A percentile compares a stretch with the other conserved stretches of the same genome.
Conservation (phyloP, 495 filamentous ascomycete genomes). For the Hyaloscypha bicolor region DNA sequence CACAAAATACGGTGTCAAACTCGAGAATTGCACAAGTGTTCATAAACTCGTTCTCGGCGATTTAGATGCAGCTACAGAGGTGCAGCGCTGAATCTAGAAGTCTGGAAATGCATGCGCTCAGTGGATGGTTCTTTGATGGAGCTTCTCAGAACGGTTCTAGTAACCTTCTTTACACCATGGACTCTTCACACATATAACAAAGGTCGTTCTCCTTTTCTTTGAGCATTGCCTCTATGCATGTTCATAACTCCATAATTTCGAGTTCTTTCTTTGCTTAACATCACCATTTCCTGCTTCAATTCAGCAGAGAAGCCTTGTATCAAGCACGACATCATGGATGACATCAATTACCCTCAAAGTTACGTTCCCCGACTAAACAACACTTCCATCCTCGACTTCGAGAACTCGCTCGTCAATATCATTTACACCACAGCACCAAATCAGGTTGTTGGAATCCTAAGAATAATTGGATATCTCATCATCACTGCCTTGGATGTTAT, state of each 20-base stretch:
- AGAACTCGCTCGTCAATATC: not conserved
- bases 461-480: not conserved
- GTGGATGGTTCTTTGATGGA: not conserved
- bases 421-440: not conserved
- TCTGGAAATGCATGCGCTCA: not conserved
- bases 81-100: not conserved
- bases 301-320: not conserved
- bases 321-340: not conserved
- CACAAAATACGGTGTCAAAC: too few relatives aligned
- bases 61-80: not conserved
- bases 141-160: not conserved
- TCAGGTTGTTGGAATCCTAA: not conserved
- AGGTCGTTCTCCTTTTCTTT: not conserved
- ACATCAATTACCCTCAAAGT: too few relatives aligned
- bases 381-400: not conserved
- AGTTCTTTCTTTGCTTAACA: not conserved
- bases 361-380: not conserved
- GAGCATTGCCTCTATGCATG: not conserved
- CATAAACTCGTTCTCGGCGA: not conserved
- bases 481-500: not conserved
- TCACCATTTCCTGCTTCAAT: not conserved
- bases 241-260: not conserved
- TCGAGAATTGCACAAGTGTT: not conserved
- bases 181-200: not conserved
- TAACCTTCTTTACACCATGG: not conserved